phyloP scores from a whole-genome alignment of 805 yeast genomes.

The Citeromyces nyonsensis region DNA sequence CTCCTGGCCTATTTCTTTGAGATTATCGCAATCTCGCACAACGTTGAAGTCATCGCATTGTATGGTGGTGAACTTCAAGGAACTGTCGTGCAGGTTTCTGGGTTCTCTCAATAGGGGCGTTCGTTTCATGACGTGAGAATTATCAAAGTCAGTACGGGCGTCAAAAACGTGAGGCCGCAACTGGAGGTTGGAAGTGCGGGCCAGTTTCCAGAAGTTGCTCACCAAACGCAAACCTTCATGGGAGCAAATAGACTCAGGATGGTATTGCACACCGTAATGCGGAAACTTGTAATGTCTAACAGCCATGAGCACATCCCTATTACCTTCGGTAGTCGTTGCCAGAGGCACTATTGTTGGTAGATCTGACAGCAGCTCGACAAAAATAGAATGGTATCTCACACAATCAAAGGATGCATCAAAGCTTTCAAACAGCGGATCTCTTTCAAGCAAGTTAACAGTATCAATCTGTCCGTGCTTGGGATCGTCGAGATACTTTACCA shows the following conservation, averaged over 20 bases:
- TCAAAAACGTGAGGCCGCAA: conserved; percentile 11
- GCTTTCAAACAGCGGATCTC: conserved; percentile 18
- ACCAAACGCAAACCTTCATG: conserved; percentile 44
- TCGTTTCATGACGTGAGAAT: neutral
- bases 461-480: conserved; percentile 77
- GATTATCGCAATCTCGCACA: neutral
- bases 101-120: neutral
- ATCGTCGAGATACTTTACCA: conserved; percentile 30
- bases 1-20: conserved; percentile 14
- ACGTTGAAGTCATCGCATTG: neutral
- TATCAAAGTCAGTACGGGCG: neutral
- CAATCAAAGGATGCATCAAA: conserved; percentile 35
- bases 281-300: conserved; percentile 46
- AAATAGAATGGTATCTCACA: conserved; percentile 84
- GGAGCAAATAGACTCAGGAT: conserved; percentile 91
- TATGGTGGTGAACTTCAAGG: neutral
- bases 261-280: conserved; percentile 90
- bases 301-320: conserved; percentile 54
- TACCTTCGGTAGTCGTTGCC: conserved; percentile 35
- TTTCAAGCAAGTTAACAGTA: conserved; percentile 23
- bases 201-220: conserved; percentile 42
- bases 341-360: conserved; percentile 29
- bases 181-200: conserved; percentile 8
- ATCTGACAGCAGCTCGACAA: conserved; percentile 18
- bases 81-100: neutral